Evolutionary conservation across 352 stramenopile genomes (phyloP).

Genomic region (Phytophthora parvispora): DNA sequence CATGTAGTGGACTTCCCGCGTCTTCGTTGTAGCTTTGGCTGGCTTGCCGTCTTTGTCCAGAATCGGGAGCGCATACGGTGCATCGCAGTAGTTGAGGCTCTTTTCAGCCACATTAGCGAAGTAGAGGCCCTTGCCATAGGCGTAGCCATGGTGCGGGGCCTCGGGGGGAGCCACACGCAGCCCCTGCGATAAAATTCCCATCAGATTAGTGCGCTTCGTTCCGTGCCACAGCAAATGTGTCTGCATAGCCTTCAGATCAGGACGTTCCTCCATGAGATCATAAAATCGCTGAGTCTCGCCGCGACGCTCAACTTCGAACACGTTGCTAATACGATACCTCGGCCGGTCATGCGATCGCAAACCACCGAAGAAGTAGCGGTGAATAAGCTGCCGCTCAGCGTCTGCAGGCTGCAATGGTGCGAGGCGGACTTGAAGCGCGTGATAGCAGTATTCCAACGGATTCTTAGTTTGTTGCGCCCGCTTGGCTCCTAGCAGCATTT

Average conservation of each 20-base stretch:
- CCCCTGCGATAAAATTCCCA: slow-evolving; percentile 88
- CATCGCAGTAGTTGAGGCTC: slow-evolving; percentile 80
- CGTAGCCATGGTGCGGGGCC: slow-evolving; percentile 82
- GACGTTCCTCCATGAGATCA: slow-evolving; percentile 48
- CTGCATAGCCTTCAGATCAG: slow-evolving; percentile 48
- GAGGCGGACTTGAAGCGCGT: slow-evolving; percentile 75
- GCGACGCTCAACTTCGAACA: slow-evolving; percentile 72
- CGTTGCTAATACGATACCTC: slow-evolving; percentile 67
- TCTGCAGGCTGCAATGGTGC: slow-evolving; percentile 35
- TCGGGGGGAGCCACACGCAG: slow-evolving; percentile 90
- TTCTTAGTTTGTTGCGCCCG: slow-evolving; percentile 33
- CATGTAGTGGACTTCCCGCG: slow-evolving; percentile 72
- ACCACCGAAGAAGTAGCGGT: slow-evolving; percentile 74
- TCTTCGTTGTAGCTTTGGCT: slow-evolving; percentile 48
- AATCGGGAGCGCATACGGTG: slow-evolving; percentile 57
- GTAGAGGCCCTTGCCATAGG: slow-evolving; percentile 90
- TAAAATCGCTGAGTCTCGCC: slow-evolving; percentile 66
- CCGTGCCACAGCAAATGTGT: slow-evolving; percentile 88
- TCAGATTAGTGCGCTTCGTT: slow-evolving; percentile 84
- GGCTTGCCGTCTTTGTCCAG: slow-evolving; percentile 37
- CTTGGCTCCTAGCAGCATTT: slow-evolving; percentile 80
- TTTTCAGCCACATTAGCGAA: slow-evolving; percentile 87
- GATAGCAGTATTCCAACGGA: slow-evolving; percentile 85
- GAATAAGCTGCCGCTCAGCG: slow-evolving; percentile 57
- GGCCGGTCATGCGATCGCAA: slow-evolving; percentile 32